phyloP scores from a whole-genome alignment of 805 yeast genomes.

The Wickerhamiella slavikovae region DNA sequence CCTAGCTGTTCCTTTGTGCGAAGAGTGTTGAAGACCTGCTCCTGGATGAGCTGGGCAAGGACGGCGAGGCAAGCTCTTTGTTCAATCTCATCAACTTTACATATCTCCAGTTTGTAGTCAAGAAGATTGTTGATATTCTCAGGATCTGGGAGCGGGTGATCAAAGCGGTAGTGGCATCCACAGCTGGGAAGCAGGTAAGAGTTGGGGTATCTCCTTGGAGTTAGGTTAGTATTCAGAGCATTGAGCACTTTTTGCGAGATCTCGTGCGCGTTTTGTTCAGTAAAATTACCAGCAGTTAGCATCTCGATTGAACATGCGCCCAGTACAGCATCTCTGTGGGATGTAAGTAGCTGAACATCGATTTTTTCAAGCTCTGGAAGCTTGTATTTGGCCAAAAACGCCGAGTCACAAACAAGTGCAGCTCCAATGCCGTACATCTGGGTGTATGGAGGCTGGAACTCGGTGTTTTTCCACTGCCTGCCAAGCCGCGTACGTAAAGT shows the following conservation, averaged over 20 bases:
- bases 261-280: constrained; percentile 30
- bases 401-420: constrained; percentile 46
- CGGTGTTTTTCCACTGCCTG: constrained; percentile 47
- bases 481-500: constrained; percentile 41
- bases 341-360: constrained; percentile 4
- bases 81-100: constrained; percentile 24
- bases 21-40: constrained; percentile 75
- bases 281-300: constrained; percentile 59
- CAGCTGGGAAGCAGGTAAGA: constrained; percentile 19
- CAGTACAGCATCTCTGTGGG: constrained; percentile 18
- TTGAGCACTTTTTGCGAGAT: constrained; percentile 24
- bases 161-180: constrained; percentile 11
- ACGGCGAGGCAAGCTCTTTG: constrained; percentile 36
- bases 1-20: constrained; percentile 93
- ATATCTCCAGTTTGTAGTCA: constrained; percentile 56
- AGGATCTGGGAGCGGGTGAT: constrained; percentile 29
- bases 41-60: constrained; percentile 51
- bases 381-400: constrained; percentile 48
- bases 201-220: constrained; percentile 24
- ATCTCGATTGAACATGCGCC: constrained; percentile 47
- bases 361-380: constrained; percentile 32
- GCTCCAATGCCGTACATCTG: constrained; percentile 43
- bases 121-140: constrained; percentile 68
- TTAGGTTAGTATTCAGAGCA: constrained; percentile 21
- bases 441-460: constrained; percentile 54